Base-by-base conservation (phyloP, 495 filamentous ascomycete genomes). In the Alectoria sarmentosa region DNA sequence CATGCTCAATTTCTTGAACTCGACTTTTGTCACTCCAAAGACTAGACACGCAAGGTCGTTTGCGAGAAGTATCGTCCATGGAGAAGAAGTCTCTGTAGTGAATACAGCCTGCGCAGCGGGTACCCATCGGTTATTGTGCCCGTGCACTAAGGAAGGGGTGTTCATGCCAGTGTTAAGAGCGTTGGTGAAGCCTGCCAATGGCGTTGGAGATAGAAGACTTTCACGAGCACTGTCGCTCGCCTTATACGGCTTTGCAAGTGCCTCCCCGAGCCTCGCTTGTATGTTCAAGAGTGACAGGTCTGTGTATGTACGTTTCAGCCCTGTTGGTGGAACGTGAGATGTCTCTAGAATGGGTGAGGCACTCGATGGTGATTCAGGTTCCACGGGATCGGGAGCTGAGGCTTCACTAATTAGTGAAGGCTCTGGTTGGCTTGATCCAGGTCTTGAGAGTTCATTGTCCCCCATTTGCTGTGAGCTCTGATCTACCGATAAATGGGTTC, bases 21-120 rank as follows among this genome's bases (percentile, higher is more conserved):
- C 94, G 13, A 90, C 89, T 71, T 91, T 90, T 8, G 93, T 95
- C 36, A 98, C 90, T 44, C 94, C 94, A 75, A 98, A 98, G 56
- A 98, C 84, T 34, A 98, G 81, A 75, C 94, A 98, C 21, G 95
- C 93, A 41, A 98, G 80, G 73, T 98, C 94, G 71, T 98, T 98
- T n/a, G 94, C 95, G 11, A 93, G 88, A 56, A 96, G 79, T 62
- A 98, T 96, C 4, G 93, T 98, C 90, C 91, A 98, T 7, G 94
- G 95, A 14, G 88, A 81, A 54, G 87, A 81, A 54, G 90, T 82
- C 74, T 95, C 90, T 21, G 94, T 98, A 23, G 93, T 92, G 71
- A 98, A 98, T 59, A 98, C 95, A 46, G 94, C 94, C 76, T 98
- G 95, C 23, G 91, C 89, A 37, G 92, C 89, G 11, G 92, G 92